These are phyloP conservation scores for Boletus huronensis DNA, from an alignment of 768 basidiomycete species.

Conservation along the genomic window DNA sequence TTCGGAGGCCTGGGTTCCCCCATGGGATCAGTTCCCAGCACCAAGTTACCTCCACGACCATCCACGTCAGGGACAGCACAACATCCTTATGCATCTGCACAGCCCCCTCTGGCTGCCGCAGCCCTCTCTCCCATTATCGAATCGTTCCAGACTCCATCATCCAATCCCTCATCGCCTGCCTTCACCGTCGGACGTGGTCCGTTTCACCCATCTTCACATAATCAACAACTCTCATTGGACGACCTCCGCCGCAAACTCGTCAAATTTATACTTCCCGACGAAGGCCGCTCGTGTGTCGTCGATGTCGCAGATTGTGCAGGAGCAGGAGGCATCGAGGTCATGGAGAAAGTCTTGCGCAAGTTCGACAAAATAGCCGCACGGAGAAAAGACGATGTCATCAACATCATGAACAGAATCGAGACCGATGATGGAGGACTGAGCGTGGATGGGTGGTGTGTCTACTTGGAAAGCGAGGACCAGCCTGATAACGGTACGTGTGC, in stretches of 20 bases:
- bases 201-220: constrained; percentile 46
- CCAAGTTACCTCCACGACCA: constrained; percentile 45
- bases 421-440: constrained; percentile 71
- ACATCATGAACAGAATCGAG: constrained; percentile 51
- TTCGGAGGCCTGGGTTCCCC: constrained; percentile 42
- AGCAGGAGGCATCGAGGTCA: constrained; percentile 75
- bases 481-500: constrained; percentile 47
- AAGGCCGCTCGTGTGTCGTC: constrained; percentile 71
- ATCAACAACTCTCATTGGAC: constrained; percentile 55
- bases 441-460: constrained; percentile 90
- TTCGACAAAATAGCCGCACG: constrained; percentile 62
- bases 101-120: constrained; percentile 37
- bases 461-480: constrained; percentile 55
- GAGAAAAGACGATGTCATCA: constrained; percentile 42
- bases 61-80: constrained; percentile 40
- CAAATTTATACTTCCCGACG: constrained; percentile 85
- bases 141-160: constrained; percentile 38
- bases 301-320: constrained; percentile 77
- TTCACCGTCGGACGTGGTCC: constrained; percentile 62
- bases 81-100: constrained; percentile 62
- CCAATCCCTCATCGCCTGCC: constrained; percentile 47
- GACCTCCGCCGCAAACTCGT: constrained; percentile 81
- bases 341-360: constrained; percentile 88
- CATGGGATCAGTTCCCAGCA: constrained; percentile 29
- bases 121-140: constrained; percentile 76